Evolutionary conservation across 495 filamentous ascomycete species (phyloP), one percentile per base, ranked within the genome.

Genomic region (Thozetella sp.): DNA sequence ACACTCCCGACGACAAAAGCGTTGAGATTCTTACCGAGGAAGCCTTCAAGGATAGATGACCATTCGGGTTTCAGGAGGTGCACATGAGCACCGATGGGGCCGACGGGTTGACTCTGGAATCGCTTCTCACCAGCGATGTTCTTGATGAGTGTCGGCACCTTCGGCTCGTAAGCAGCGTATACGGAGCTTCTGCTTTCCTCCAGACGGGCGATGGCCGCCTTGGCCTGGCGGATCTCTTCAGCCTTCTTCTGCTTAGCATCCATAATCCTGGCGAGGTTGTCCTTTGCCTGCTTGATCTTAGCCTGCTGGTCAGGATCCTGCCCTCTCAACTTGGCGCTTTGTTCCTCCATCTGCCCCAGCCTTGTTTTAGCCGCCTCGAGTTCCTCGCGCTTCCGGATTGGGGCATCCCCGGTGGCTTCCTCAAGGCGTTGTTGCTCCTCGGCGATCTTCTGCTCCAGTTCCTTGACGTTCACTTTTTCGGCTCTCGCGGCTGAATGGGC

Each of bases 1-100:
- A 88, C 89, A 59, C 78, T 90, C 12, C 86, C 87, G 25, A 97
- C 94, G 54, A 97, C 79, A 68, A 98, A 99, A 15, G 80, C 85
- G 56, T 80, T 86, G 53, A 97, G 73, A 17, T 68, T 81, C 3
- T 54, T 66, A 50, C 91, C 91, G 45, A 97, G 73, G 2, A 82
- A 81, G 58, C 80, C 86, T 67, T 99, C 95, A 10, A 98, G 69
- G 54, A 93, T 85, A n/a, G 81, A 85, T 4, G 88, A 88, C 95
- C 95, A 99, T 65, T 90, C 77, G 4, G 90, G 90, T 59, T 95
- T 86, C 23, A 86, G 77, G 37, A 98, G 72, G 54, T 83, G 86
- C 22, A 98, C 79, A 64, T 92, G 83, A 11, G 84, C 74, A 22
- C 92, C 96, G 13, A 97, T 81, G 0, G 95, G 95, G 0, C 95